Base-by-base conservation (phyloP, 768 basidiomycete genomes). In the Rhodotorula graminis region DNA sequence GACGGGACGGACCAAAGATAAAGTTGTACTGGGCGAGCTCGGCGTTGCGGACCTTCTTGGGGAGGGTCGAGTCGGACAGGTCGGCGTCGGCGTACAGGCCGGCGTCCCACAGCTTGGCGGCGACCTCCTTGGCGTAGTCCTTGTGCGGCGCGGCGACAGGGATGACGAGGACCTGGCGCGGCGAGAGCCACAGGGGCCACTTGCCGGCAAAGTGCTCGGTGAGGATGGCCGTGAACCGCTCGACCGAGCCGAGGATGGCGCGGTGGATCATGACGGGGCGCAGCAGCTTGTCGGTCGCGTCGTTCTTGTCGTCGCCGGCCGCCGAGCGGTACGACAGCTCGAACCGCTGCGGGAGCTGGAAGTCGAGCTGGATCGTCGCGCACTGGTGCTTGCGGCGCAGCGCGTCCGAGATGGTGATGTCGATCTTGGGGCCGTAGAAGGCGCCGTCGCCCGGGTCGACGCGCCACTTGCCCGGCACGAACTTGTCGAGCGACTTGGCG, bases 371-470 rank as follows among this genome's bases (percentile, higher is more conserved):
- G 81, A 98, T 97, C 4, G 96, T 98, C 53, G 93, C 96, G 79
- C 95, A 98, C 82, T 99, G 96, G 88, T 93, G 95, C 33, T 92
- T 92, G 59, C 96, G 88, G 50, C 85, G 87, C 33, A 98, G 85
- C 1, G 96, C 94, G 78, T 99, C 96, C 37, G 88, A 87, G 80
- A 98, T 90, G 71, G 90, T 92, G 83, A 99, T 95, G 82, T 98
- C 96, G 79, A 97, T 95, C 84, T 98, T 98, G 74, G 96, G 96
- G 0, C 96, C 96, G 82, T 99, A 99, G 86, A 99, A 99, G 18
- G 96, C 96, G 62, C 96, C 96, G 78, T 99, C 96, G 58, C 93
- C 95, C 16, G 91, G 91, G 81, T 96, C 96, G 69, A 94, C 82
- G 65, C 88, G 86, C 96, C 96, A 99, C 76, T 90, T 86, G 60